Percentiles rank a stretch among this genome's conserved stretches.
phyloP scores from a whole-genome alignment of 1,284 basidiomycete species.

The Trichosporon inkin region DNA sequence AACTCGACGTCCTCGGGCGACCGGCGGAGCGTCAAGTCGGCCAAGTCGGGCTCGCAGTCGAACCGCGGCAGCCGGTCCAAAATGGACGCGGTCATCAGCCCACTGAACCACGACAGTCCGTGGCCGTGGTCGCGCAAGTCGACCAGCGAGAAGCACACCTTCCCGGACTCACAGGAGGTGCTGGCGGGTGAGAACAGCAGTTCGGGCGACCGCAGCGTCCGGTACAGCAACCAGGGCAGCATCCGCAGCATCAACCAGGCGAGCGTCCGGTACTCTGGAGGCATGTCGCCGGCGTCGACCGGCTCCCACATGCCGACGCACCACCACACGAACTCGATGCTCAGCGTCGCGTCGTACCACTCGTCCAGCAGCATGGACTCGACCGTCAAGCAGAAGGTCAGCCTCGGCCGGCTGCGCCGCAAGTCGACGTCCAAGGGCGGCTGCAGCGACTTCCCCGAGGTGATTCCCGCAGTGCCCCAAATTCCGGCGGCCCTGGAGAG shows the following conservation, averaged over 20 bases:
- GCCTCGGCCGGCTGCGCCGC: neutral
- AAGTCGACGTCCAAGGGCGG: neutral
- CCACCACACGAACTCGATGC: neutral
- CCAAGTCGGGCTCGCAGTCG: conserved; percentile 7
- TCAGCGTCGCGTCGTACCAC: conserved; percentile 1
- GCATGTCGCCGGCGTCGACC: neutral
- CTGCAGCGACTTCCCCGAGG: conserved; percentile 2
- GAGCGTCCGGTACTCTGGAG: neutral
- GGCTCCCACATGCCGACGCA: neutral
- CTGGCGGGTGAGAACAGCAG: neutral
- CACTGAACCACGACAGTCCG: neutral
- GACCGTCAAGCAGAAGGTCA: neutral
- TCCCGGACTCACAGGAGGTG: neutral
- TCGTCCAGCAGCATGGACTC: neutral
- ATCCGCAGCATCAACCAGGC: neutral
- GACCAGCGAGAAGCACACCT: too few species aligned
- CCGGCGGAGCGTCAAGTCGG: conserved; percentile 15
- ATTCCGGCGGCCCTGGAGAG: neutral
- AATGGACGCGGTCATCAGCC: conserved; percentile 11
- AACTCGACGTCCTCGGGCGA: conserved; percentile 11
- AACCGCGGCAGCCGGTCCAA: conserved; percentile 12
- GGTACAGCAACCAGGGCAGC: neutral
- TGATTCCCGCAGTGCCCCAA: neutral
- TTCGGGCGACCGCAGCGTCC: neutral
- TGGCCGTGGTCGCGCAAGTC: conserved; percentile 19